These are phyloP conservation scores for Cinnamomum micranthum DNA, from an alignment of 164 flowering plant genomes.

Conservation along the genomic window DNA sequence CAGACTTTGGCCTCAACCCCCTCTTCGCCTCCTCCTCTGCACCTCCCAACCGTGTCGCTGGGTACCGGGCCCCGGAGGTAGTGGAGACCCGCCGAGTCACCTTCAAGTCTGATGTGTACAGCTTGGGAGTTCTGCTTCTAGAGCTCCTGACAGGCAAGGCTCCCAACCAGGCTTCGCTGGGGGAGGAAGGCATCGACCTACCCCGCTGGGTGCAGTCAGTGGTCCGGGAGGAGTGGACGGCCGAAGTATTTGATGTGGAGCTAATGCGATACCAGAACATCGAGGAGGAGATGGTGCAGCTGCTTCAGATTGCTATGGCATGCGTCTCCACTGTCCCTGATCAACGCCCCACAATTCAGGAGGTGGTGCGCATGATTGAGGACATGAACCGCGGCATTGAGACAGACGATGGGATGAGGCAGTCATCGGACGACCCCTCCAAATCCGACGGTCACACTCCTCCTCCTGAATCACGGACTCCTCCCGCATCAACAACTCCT, in stretches of 20 bases:
- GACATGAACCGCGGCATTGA: constrained; percentile 65
- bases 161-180: constrained; percentile 85
- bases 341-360: constrained; percentile 70
- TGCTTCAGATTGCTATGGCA: constrained; percentile 87
- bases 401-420: constrained; percentile 67
- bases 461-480: constrained; percentile 46
- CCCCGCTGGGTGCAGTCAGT: constrained; percentile 99
- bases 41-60: constrained; percentile 68
- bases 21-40: constrained; percentile 46
- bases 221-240: constrained; percentile 99
- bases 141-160: constrained; percentile 92
- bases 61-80: constrained; percentile 94
- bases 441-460: constrained; percentile 79
- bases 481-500: constrained; percentile 46
- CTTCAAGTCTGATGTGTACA: constrained; percentile 88
- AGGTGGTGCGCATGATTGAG: constrained; percentile 80
- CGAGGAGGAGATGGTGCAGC: constrained; percentile 97
- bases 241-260: constrained; percentile 95
- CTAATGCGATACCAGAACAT: constrained; percentile 74
- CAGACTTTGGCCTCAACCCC: constrained; percentile 79
- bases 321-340: constrained; percentile 84
- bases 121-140: constrained; percentile 77
- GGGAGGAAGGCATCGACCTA: constrained; percentile 91
- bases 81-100: constrained; percentile 76
- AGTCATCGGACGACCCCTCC: constrained; percentile 78